These are phyloP conservation scores for Tephrocybe sp. DNA, from an alignment of 768 basidiomycete species.

Conservation along the genomic window DNA sequence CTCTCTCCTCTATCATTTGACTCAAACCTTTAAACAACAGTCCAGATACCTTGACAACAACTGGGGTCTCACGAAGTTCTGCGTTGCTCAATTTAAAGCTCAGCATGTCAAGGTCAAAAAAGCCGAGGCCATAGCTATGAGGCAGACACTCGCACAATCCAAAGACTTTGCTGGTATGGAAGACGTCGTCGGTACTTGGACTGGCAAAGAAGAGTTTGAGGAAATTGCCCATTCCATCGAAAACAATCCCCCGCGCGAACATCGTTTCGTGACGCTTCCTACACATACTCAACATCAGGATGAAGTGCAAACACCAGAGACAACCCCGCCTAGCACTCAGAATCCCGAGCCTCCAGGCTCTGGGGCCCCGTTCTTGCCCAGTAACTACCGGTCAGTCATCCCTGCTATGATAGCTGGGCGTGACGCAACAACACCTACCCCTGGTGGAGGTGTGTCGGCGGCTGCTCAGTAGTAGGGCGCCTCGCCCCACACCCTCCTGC, in stretches of 20 bases:
- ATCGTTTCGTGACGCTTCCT: conserved; percentile 26
- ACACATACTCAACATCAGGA: conserved; percentile 23
- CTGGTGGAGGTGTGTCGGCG: conserved; percentile 20
- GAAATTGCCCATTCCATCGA: conserved; percentile 55
- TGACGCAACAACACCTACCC: conserved; percentile 48
- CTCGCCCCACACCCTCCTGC: neutral
- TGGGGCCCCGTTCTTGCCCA: conserved; percentile 51
- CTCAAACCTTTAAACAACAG: conserved; percentile 37
- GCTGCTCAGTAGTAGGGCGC: neutral
- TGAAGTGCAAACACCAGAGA: conserved; percentile 16
- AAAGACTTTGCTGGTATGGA: conserved; percentile 62
- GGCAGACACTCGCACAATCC: conserved; percentile 53
- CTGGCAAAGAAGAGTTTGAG: conserved; percentile 62
- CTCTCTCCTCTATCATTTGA: neutral
- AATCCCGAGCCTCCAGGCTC: conserved; percentile 60
- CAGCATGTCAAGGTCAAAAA: conserved; percentile 56
- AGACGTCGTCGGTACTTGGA: conserved; percentile 51
- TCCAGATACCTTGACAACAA: conserved; percentile 75
- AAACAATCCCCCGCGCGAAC: conserved; percentile 37
- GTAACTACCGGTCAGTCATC: conserved; percentile 32
- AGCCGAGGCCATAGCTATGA: conserved; percentile 54
- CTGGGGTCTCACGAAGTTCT: conserved; percentile 88
- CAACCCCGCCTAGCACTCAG: conserved; percentile 53
- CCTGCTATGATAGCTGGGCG: conserved; percentile 42
- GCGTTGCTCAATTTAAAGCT: conserved; percentile 79